Conservation (phyloP, 2,329 filamentous ascomycete genomes). For the Plenodomus tracheiphilus region DNA sequence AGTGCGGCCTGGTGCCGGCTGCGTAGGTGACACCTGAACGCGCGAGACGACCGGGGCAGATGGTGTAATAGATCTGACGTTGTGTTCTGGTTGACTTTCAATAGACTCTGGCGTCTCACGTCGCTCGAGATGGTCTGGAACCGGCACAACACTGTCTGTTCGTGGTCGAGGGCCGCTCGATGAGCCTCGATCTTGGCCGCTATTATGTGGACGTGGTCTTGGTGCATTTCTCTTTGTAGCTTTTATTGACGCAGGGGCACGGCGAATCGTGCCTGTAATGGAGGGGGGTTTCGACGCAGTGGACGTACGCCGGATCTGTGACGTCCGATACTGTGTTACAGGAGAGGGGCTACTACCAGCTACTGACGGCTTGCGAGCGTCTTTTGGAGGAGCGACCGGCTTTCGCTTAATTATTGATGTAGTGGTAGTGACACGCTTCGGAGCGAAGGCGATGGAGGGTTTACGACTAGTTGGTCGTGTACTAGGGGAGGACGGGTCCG, state of each 20-base stretch:
- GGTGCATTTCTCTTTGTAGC: constrained; percentile 18
- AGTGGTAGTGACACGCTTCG: constrained; percentile 2
- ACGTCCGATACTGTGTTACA: constrained; percentile 16
- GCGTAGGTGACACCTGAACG: constrained; percentile 24
- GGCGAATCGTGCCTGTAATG: neutral
- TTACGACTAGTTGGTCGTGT: constrained; percentile 7
- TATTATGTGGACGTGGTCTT: constrained; percentile 10
- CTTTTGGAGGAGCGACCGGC: constrained; percentile 5
- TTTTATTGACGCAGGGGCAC: constrained; percentile 4
- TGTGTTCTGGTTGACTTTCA: too few relatives aligned
- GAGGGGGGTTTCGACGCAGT: constrained; percentile 4
- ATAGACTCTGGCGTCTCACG: constrained; percentile 22
- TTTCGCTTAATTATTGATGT: constrained; percentile 7
- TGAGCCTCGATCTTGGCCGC: constrained; percentile 9
- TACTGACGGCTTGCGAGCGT: constrained; percentile 7
- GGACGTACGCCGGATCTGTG: constrained; percentile 14
- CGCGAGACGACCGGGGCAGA: constrained; percentile 19
- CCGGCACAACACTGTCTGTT: constrained; percentile 24
- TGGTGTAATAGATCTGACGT: constrained; percentile 1
- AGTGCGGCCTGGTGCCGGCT: constrained; percentile 22
- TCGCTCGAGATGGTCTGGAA: constrained; percentile 29
- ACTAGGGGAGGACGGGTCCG: constrained; percentile 8
- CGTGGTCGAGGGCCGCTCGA: constrained; percentile 9
- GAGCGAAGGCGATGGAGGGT: neutral
- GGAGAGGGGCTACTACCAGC: constrained; percentile 20